Conservation (phyloP, 2,329 filamentous ascomycete genomes). For the Xylariaceae sp. region DNA sequence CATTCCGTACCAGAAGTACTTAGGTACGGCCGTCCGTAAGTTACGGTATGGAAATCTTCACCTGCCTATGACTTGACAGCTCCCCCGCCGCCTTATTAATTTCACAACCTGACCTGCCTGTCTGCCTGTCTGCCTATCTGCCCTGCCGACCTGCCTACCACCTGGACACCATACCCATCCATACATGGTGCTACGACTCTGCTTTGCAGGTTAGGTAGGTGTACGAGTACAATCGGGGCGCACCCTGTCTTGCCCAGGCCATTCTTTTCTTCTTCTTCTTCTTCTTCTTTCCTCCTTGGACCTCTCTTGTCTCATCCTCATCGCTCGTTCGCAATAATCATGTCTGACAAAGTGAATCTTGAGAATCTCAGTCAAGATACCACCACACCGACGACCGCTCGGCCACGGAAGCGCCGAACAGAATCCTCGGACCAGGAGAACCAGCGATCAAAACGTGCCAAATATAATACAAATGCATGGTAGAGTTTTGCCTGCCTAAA, state of each 20-base stretch:
- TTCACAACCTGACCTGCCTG: not conserved
- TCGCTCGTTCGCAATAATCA: not conserved
- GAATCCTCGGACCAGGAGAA: not conserved
- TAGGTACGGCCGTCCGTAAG: not conserved
- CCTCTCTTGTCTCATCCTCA: not conserved
- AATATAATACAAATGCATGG: conserved; percentile 9
- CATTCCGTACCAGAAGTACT: not conserved
- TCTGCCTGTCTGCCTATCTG: not conserved
- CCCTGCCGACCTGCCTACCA: not conserved
- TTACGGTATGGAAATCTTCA: not conserved
- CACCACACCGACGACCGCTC: not conserved
- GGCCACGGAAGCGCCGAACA: not conserved
- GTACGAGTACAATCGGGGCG: not conserved
- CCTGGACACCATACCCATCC: too few species aligned
- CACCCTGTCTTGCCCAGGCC: not conserved
- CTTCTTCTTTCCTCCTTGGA: not conserved
- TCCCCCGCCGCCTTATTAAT: not conserved
- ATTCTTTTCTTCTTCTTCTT: not conserved
- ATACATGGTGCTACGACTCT: too few species aligned
- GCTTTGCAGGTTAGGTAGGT: too few species aligned
- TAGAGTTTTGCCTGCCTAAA: not conserved
- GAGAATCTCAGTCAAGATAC: not conserved
- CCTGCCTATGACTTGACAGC: not conserved
- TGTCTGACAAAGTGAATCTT: not conserved
- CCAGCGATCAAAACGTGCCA: not conserved